These are phyloP conservation scores for Fusarium solani-melongenae DNA, from an alignment of 2,329 filamentous ascomycete species.

Conservation along the genomic window DNA sequence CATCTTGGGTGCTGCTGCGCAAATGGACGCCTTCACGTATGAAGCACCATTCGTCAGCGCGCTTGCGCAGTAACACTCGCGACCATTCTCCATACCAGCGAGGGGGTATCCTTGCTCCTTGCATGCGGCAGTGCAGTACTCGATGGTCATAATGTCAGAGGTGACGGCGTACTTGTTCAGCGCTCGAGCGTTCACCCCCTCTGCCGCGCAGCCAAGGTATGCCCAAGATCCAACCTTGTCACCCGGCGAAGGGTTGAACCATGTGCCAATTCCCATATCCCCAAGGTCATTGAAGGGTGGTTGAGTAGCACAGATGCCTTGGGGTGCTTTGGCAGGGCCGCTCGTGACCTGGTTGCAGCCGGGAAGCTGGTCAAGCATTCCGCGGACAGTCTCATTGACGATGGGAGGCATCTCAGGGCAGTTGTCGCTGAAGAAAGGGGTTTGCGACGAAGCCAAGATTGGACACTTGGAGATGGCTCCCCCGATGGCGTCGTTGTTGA, in stretches of 20 bases:
- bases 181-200: constrained; percentile 18
- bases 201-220: constrained; percentile 32
- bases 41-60: constrained; percentile 25
- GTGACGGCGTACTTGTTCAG: constrained; percentile 30
- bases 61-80: constrained; percentile 37
- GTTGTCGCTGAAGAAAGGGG: constrained; percentile 31
- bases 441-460: constrained; percentile 32
- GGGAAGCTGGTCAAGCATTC: constrained; percentile 29
- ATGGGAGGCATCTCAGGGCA: constrained; percentile 35
- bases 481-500: constrained; percentile 32
- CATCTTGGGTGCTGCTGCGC: constrained; percentile 32
- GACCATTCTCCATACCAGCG: constrained; percentile 34
- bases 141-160: constrained; percentile 31
- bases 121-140: constrained; percentile 34
- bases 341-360: constrained; percentile 32
- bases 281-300: constrained; percentile 25
- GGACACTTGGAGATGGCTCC: constrained; percentile 29
- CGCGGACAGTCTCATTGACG: constrained; percentile 30
- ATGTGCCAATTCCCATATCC: constrained; percentile 6
- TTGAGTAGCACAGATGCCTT: constrained; percentile 9
- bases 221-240: constrained; percentile 34
- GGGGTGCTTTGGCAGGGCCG: constrained; percentile 23
- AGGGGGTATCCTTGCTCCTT: constrained; percentile 35
- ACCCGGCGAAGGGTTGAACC: constrained; percentile 30
- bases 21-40: constrained; percentile 27